phyloP scores from a whole-genome alignment of 768 basidiomycete genomes.

The Clitopilus passeckerianus region DNA sequence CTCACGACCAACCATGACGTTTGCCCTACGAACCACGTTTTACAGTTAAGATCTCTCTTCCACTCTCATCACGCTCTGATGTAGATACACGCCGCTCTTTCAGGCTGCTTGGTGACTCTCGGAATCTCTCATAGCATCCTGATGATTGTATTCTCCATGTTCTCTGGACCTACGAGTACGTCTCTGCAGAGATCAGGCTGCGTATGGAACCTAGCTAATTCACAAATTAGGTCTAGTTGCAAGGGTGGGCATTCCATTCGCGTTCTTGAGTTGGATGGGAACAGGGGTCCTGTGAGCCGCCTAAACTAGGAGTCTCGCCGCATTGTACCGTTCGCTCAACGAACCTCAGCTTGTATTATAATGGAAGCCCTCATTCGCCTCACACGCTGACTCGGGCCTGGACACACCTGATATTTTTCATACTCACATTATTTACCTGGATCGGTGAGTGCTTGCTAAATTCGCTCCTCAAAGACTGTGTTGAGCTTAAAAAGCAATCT shows the following conservation, averaged over 20 bases:
- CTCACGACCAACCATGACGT: neutral
- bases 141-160: neutral
- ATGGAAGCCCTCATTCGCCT: neutral
- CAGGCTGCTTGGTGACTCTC: neutral
- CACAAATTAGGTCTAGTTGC: neutral
- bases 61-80: neutral
- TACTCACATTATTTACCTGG: neutral
- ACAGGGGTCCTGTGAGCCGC: neutral
- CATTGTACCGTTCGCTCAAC: neutral
- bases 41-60: neutral
- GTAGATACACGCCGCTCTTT: neutral
- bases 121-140: neutral
- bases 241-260: neutral
- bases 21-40: neutral
- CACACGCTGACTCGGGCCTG: neutral
- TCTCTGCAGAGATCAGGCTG: neutral
- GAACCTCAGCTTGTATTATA: neutral
- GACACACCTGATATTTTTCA: neutral
- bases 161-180: neutral
- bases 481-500: neutral
- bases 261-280: neutral
- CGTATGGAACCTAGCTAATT: neutral
- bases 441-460: neutral
- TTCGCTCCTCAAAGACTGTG: neutral
- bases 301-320: neutral